Evolutionary conservation across 179 eudicot genomes (phyloP).

Genomic region (Heliamphora ciliata): DNA sequence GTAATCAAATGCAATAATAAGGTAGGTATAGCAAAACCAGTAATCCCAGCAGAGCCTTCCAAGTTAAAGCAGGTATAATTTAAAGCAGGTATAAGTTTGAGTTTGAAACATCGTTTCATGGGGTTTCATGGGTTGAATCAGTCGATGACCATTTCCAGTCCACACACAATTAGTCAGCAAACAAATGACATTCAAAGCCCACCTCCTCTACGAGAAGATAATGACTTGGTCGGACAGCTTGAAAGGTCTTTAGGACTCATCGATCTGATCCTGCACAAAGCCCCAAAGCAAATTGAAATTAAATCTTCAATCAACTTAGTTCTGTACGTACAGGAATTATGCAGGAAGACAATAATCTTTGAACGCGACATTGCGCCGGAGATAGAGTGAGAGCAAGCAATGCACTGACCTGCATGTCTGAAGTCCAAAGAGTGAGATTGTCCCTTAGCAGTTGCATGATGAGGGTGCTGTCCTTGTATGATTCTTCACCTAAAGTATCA

Average conservation of each 20-base stretch:
- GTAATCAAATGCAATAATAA: too few species aligned
- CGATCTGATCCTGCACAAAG: slow-evolving; percentile 54
- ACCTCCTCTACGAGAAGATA: slow-evolving; percentile 31
- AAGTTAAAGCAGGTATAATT: too few species aligned
- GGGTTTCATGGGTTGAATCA: neutral
- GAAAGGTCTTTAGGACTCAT: slow-evolving; percentile 37
- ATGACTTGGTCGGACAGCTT: slow-evolving; percentile 7
- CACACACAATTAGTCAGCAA: slow-evolving; percentile 19
- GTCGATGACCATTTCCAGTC: neutral
- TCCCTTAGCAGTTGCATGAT: slow-evolving; percentile 81
- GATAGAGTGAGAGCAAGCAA: slow-evolving; percentile 7
- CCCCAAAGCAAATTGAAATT: slow-evolving; percentile 6
- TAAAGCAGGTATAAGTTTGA: slow-evolving; percentile 1
- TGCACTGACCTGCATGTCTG: slow-evolving; percentile 49
- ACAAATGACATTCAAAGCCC: slow-evolving; percentile 46
- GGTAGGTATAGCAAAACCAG: too few species aligned
- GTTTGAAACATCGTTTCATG: slow-evolving; percentile 15
- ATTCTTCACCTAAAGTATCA: slow-evolving; percentile 70
- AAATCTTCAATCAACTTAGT: neutral
- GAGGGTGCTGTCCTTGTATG: slow-evolving; percentile 74
- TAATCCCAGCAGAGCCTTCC: too few species aligned
- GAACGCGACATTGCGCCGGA: neutral
- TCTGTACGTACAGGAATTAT: neutral
- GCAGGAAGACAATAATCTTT: too few species aligned
- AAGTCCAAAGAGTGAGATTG: slow-evolving; percentile 76